Percentiles rank a stretch among this genome's conserved stretches.
phyloP scores from a whole-genome alignment of 169 alveolate genomes.

The Plasmodium vivax region DNA sequence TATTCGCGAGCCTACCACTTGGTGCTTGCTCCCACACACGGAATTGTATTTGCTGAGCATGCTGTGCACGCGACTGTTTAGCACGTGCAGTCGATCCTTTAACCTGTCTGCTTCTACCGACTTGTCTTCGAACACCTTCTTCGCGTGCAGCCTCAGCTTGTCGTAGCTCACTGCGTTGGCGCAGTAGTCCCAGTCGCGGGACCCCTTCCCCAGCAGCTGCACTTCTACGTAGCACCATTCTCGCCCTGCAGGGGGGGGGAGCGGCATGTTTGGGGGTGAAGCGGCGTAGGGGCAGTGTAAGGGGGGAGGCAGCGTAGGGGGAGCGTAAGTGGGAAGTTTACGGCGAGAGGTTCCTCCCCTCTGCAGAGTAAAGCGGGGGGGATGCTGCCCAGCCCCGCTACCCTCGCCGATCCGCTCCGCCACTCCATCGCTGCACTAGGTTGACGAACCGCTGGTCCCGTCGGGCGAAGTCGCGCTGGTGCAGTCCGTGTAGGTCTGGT shows the following conservation, averaged over 20 bases:
- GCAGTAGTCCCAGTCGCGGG: constrained; percentile 90
- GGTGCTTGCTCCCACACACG: constrained; percentile 44
- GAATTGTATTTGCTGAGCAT: constrained; percentile 33
- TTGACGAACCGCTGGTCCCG: constrained; percentile 86
- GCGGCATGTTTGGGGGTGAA: no score
- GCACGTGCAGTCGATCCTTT: constrained; percentile 19
- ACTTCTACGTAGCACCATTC: constrained; percentile 94
- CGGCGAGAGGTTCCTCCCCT: not conserved
- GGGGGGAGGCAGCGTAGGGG: no score
- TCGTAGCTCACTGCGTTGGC: constrained; percentile 85
- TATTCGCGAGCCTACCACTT: constrained; percentile 17
- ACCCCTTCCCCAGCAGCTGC: constrained; percentile 89
- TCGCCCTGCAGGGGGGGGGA: constrained; percentile 80
- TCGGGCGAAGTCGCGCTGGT: constrained; percentile 91
- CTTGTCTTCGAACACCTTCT: constrained; percentile 74
- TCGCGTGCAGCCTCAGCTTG: constrained; percentile 76
- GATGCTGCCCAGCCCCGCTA: not conserved
- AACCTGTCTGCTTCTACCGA: constrained; percentile 57
- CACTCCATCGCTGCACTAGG: not conserved
- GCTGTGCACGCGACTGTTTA: constrained; percentile 12
- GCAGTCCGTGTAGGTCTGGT: constrained; percentile 92
- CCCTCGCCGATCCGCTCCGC: no score
- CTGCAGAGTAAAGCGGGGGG: not conserved
- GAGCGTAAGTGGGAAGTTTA: no score
- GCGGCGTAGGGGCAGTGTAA: no score